These are phyloP conservation scores for Draba incana DNA, from an alignment of 345 rosid genomes.

Conservation along the genomic window DNA sequence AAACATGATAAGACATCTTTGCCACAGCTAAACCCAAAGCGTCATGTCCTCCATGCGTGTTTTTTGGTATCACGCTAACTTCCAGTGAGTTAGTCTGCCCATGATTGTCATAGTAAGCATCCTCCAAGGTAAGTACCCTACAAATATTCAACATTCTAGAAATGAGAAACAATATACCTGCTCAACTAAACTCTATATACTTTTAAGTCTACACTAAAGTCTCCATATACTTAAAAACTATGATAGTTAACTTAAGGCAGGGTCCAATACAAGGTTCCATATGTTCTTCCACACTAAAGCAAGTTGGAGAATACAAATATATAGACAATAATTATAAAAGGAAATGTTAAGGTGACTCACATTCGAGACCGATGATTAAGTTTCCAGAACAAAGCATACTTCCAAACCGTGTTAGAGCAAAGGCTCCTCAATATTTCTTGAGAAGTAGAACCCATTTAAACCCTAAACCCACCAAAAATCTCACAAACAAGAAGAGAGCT, in stretches of 20 bases:
- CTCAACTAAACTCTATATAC: not conserved
- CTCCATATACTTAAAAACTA: no score
- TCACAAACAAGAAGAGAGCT: not conserved
- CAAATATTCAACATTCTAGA: conserved; percentile 18
- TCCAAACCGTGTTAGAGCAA: conserved; percentile 80
- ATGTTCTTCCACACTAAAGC: conserved; percentile 21
- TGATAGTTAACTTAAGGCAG: not conserved
- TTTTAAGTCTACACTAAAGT: no score
- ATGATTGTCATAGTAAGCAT: conserved; percentile 68
- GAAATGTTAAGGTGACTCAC: conserved; percentile 49
- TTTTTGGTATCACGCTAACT: conserved; percentile 46
- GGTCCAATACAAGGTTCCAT: conserved; percentile 11
- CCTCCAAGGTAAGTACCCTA: conserved; percentile 95
- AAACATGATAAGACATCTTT: conserved; percentile 84
- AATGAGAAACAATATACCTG: conserved; percentile 17
- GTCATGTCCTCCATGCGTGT: conserved; percentile 49
- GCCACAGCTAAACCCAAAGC: conserved; percentile 79
- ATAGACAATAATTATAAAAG: not conserved
- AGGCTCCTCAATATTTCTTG: conserved; percentile 65
- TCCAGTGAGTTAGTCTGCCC: conserved; percentile 48
- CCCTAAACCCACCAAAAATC: not conserved
- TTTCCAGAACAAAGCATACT: conserved; percentile 90
- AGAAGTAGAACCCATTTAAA: conserved; percentile 61
- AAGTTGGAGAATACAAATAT: not conserved
- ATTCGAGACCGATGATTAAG: conserved; percentile 74